Evolutionary conservation across 306 rosid species (phyloP).

Genomic region (Cicer bijugum): DNA sequence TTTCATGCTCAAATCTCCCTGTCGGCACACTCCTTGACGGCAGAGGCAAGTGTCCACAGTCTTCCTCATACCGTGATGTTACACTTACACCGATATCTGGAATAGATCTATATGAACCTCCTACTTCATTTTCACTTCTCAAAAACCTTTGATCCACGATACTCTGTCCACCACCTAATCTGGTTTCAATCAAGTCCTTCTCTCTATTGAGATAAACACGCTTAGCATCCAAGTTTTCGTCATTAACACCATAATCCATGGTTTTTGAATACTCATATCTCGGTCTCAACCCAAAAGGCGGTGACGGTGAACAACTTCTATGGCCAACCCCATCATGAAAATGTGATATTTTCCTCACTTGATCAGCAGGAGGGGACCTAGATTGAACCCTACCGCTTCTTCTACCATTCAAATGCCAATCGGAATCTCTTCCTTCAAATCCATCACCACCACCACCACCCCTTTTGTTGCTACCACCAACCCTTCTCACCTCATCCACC

Average conservation of each 20-base stretch:
- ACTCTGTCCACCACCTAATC: slow-evolving; percentile 53
- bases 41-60: slow-evolving; percentile 48
- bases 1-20: slow-evolving; percentile 57
- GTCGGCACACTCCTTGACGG: slow-evolving; percentile 48
- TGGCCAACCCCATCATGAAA: slow-evolving; percentile 54
- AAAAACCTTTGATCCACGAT: slow-evolving; percentile 52
- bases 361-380: slow-evolving; percentile 62
- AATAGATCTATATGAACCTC: slow-evolving; percentile 57
- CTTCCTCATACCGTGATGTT: slow-evolving; percentile 48
- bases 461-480: slow-evolving; percentile 51
- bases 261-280: slow-evolving; percentile 53
- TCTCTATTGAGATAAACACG: slow-evolving; percentile 52
- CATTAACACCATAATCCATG: slow-evolving; percentile 47
- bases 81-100: slow-evolving; percentile 48
- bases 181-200: slow-evolving; percentile 54
- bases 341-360: slow-evolving; percentile 54
- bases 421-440: slow-evolving; percentile 60
- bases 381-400: slow-evolving; percentile 52
- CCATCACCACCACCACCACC: slow-evolving; percentile 41
- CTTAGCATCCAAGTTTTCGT: slow-evolving; percentile 47
- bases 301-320: slow-evolving; percentile 56
- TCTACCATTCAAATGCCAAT: slow-evolving; percentile 59
- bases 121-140: slow-evolving; percentile 51
- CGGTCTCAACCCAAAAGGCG: slow-evolving; percentile 49
- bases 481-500: slow-evolving; percentile 54